Evolutionary conservation across 1,284 basidiomycete species (phyloP), one percentile per base, ranked within the genome.

Genomic region (Macrocystidia cucumis): DNA sequence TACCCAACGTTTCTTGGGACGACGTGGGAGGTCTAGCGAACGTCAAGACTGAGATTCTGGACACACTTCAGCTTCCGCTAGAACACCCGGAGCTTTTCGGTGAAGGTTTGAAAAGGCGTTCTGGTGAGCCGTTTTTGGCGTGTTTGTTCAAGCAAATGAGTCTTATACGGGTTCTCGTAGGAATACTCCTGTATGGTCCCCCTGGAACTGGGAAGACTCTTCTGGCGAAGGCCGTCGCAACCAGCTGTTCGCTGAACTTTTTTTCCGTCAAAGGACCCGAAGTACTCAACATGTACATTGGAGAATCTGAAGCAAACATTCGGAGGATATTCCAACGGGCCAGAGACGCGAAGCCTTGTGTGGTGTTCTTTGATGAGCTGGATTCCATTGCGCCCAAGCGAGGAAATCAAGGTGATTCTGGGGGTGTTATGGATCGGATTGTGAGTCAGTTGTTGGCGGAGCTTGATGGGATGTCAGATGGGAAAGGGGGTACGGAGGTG

Each of bases 311-410:
- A 57, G 89, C 92, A 22, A 93, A 95, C 52, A 90, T 99, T 22
- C 81, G 96, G 8, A 71, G 83, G 4, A 79, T 98, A 1, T 99
- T 99, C 55, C 85, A 91, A 50, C 77, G 82, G 13, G 96, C 96
- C 8, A 69, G 91, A 34, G 89, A 92, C 60, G 91, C 91, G 0
- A 78, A 77, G 32, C 91, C 91, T 4, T 93, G 91, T 53, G 87
- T 98, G 28, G 86, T 98, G 37, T 95, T 99, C 56, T 98, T 99
- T 57, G 96, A 98, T 60, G 96, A 99, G 59, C 72, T 99, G 20
- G 96, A 99, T 56, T 92, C 90, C 1, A 77, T 98, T 17, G 96
- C 95, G 19, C 96, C 96, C 0, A 92, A 95, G 54, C 73, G 96
- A 41, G 96, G 97, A 18, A 90, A 90, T 44, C 90, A 93, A 42